Conservation (phyloP, 148 eudicot genomes). For the Vaccinium darrowii region DNA sequence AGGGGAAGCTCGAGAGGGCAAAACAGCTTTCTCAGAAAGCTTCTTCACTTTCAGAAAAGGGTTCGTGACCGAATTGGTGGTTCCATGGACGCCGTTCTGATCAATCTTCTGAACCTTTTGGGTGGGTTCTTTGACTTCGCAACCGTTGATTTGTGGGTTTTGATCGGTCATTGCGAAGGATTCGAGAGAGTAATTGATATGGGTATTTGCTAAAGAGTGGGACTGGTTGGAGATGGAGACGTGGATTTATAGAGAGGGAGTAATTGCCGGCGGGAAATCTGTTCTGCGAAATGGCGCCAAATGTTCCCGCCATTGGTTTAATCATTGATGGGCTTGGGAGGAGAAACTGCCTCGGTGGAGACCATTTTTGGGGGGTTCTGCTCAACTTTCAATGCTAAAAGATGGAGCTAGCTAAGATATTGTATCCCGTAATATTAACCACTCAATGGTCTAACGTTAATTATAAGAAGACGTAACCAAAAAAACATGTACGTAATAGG, state of each 20-base stretch:
- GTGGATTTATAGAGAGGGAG: neutral
- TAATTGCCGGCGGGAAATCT: neutral
- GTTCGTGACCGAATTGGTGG: slow-evolving; percentile 38
- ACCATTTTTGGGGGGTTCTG: neutral
- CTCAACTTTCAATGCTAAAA: too few relatives aligned
- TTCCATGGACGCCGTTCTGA: slow-evolving; percentile 27
- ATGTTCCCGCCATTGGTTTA: slow-evolving; percentile 36
- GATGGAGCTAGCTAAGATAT: too few relatives aligned
- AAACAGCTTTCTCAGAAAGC: slow-evolving; percentile 70
- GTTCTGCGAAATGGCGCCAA: slow-evolving; percentile 35
- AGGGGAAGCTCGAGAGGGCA: slow-evolving; percentile 65
- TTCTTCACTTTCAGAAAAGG: slow-evolving; percentile 58
- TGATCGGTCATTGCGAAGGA: slow-evolving; percentile 41
- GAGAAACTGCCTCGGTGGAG: too few relatives aligned
- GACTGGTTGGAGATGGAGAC: neutral
- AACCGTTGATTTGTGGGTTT: slow-evolving; percentile 19
- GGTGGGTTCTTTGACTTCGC: slow-evolving; percentile 46
- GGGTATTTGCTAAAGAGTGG: neutral
- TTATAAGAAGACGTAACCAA: too few relatives aligned
- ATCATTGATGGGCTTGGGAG: neutral
- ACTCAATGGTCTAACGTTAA: too few relatives aligned
- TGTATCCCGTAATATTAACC: too few relatives aligned
- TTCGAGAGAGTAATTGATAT: neutral
- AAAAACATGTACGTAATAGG: too few relatives aligned
- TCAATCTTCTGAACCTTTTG: slow-evolving; percentile 53